phyloP scores from a whole-genome alignment of 345 rosid genomes.

The Rhizophora apiculata region DNA sequence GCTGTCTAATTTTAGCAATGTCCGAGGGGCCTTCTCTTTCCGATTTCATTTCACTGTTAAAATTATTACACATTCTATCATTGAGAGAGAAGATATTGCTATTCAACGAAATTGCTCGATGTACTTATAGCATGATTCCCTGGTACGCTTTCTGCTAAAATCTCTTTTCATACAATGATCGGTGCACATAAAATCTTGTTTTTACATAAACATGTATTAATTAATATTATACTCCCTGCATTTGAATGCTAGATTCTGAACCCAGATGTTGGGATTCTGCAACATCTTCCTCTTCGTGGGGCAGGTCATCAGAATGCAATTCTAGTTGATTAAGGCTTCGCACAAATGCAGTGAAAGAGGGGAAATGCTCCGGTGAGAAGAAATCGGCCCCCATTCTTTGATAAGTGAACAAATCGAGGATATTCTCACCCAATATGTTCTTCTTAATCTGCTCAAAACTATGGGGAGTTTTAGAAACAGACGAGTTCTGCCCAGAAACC shows the following conservation, averaged over 20 bases:
- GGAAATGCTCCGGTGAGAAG: conserved; percentile 94
- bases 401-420: conserved; percentile 56
- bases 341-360: conserved; percentile 64
- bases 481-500: conserved; percentile 72
- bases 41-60: too few species aligned
- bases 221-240: conserved; percentile 41
- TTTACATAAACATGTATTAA: conserved; percentile 12
- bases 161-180: background rate
- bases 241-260: conserved; percentile 33
- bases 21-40: too few species aligned
- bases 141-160: background rate
- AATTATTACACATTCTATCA: too few species aligned
- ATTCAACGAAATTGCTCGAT: background rate
- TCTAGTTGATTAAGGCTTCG: conserved; percentile 50
- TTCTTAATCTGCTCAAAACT: conserved; percentile 68
- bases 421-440: conserved; percentile 37
- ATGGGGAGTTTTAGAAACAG: conserved; percentile 34
- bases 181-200: background rate
- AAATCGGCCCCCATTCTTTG: conserved; percentile 97
- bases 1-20: too few species aligned
- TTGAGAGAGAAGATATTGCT: too few species aligned
- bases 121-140: background rate
- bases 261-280: conserved; percentile 25
- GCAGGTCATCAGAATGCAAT: conserved; percentile 54
- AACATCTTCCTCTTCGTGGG: conserved; percentile 29